Percentiles rank a stretch among this genome's conserved stretches.
Evolutionary conservation across 2,329 filamentous ascomycete species (phyloP).

Genomic region (Basipetospora chlamydospora): DNA sequence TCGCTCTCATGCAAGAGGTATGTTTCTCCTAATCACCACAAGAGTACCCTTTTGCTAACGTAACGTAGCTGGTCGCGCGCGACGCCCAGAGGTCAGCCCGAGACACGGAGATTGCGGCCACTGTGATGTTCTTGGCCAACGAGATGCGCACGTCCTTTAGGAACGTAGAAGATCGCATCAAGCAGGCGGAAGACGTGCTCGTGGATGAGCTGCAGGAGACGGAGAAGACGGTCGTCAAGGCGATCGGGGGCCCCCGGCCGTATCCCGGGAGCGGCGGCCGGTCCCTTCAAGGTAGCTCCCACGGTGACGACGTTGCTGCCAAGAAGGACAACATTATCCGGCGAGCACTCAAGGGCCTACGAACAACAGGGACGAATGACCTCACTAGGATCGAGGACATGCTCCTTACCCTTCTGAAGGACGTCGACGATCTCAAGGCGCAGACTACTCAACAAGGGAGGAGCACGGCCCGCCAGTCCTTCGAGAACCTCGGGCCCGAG

Average conservation of each 20-base stretch:
- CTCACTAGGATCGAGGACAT: constrained; percentile 79
- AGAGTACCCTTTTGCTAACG: constrained; percentile 12
- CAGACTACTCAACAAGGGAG: constrained; percentile 30
- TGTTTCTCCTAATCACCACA: constrained; percentile 23
- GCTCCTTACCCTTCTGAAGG: constrained; percentile 80
- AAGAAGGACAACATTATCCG: constrained; percentile 94
- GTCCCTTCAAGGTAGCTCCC: constrained; percentile 40
- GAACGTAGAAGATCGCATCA: constrained; percentile 84
- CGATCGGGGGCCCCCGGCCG: constrained; percentile 74
- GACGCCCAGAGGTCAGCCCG: constrained; percentile 92
- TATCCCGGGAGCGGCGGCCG: constrained; percentile 54
- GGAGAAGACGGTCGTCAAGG: constrained; percentile 68
- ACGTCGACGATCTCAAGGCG: constrained; percentile 72
- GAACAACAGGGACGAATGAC: constrained; percentile 76
- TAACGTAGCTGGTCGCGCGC: constrained; percentile 64
- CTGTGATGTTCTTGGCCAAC: constrained; percentile 80
- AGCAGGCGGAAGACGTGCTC: constrained; percentile 78
- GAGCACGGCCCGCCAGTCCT: constrained; percentile 45
- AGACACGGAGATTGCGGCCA: constrained; percentile 91
- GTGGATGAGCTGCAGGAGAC: constrained; percentile 80
- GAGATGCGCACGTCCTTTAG: constrained; percentile 97
- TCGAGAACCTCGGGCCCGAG: constrained; percentile 61
- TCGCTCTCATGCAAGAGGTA: constrained; percentile 92
- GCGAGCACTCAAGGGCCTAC: constrained; percentile 80
- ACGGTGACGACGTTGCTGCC: constrained; percentile 44